Evolutionary conservation across 352 stramenopile genomes (phyloP), one percentile per base, ranked within the genome.

Genomic region (Phytophthora lateralis): DNA sequence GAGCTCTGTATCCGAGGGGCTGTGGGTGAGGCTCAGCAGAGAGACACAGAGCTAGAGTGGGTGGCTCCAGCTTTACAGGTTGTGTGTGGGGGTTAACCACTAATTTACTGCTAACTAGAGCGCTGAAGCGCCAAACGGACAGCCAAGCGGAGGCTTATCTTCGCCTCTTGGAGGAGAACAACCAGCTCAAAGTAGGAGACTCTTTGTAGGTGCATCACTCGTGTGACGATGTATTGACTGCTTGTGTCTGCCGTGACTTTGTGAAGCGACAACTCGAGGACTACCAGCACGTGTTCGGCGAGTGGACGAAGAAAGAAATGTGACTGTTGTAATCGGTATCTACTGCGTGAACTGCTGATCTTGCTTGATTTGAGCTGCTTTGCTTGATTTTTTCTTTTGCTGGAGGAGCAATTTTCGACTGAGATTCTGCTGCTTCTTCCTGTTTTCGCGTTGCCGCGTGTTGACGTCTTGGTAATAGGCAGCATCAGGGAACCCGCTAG

Each of bases 271-370:
- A 91, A 74, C 21, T 91, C 0, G 80, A 91, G 27, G 85, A 93
- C 53, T 93, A 92, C 43, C 75, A 90, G 63, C 71, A 85, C 57
- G 77, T 93, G 73, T 92, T 93, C 60, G 85, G 82, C 12, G 85
- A 93, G 54, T 93, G 82, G 80, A 83, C 75, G 4, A 93, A 93
- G 71, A 93, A 93, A 65, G 63, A 91, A 46, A 87, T 88, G 66
- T 93, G 71, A 75, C 11, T 10, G 32, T 49, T 56, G 29, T 47
- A 42, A 55, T 32, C 3, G 37, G 17, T 56, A 35, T 66, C 15
- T 50, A 34, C 29, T 53, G 46, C n/a, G 24, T 37, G 24, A 42
- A 56, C 29, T 38, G 6, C n/a, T 17, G 26, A 12, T 17, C 44
- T n/a, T 63, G 49, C 41, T 53, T 71, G 2, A 8, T 35, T 55